These are phyloP conservation scores for Stagonosporopsis cucurbitacearum DNA, from an alignment of 2,329 filamentous ascomycete species.

Conservation along the genomic window DNA sequence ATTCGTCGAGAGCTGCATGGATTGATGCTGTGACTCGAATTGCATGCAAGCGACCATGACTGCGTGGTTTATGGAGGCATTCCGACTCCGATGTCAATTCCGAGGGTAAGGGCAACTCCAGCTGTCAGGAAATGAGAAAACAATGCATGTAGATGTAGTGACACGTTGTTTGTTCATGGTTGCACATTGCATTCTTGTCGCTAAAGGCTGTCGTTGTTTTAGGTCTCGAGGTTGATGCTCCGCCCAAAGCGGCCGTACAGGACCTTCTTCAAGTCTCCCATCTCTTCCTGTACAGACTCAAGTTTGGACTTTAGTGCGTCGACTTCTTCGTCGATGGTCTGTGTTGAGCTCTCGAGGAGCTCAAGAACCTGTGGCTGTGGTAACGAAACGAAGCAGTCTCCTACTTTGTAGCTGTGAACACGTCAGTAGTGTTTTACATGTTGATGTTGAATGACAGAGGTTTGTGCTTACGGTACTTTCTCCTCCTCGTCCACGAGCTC, in stretches of 20 bases:
- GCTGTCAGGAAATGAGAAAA: neutral
- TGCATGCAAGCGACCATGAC: neutral
- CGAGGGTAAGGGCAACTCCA: constrained; percentile 7
- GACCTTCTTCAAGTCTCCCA: constrained; percentile 87
- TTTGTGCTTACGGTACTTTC: constrained; percentile 75
- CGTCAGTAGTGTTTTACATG: neutral
- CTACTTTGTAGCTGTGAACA: constrained; percentile 82
- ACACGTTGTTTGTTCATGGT: neutral
- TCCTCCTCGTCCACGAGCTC: constrained; percentile 97
- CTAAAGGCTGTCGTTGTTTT: constrained; percentile 5
- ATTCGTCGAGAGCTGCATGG: constrained; percentile 3
- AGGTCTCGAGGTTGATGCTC: constrained; percentile 96
- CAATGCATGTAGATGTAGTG: neutral
- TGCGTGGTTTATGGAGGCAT: neutral
- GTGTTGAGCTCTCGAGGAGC: constrained; percentile 74
- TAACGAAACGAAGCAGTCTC: constrained; percentile 91
- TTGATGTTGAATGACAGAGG: neutral
- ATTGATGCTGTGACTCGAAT: constrained; percentile 11
- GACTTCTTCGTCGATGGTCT: constrained; percentile 79
- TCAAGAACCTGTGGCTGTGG: constrained; percentile 85
- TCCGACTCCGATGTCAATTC: constrained; percentile 17
- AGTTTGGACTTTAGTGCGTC: constrained; percentile 78
- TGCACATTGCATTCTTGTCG: neutral
- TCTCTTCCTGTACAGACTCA: constrained; percentile 77
- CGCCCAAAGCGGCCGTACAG: constrained; percentile 94